Evolutionary conservation across 352 stramenopile genomes (phyloP).

Genomic region (Salisapilia sapeloensis): DNA sequence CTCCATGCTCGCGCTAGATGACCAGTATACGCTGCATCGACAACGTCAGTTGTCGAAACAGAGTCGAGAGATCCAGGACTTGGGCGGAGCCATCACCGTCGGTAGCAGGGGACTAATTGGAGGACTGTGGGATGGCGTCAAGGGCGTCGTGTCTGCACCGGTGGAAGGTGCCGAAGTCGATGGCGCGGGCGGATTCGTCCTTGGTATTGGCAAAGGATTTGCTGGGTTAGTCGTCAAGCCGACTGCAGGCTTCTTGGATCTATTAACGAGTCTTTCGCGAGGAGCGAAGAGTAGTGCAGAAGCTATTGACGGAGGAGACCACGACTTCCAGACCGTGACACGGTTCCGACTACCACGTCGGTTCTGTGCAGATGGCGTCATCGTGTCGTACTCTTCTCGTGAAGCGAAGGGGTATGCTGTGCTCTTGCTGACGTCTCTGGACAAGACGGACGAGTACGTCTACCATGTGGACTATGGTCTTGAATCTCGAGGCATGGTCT

Average conservation of each 20-base stretch:
- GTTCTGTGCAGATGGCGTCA: conserved; percentile 58
- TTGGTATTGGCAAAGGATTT: conserved; percentile 73
- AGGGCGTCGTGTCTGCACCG: conserved; percentile 58
- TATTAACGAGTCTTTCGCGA: conserved; percentile 64
- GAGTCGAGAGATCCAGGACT: conserved; percentile 60
- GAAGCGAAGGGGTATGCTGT: conserved; percentile 62
- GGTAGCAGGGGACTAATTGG: conserved; percentile 61
- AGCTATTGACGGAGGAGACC: conserved; percentile 40
- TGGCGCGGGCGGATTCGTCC: conserved; percentile 60
- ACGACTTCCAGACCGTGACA: conserved; percentile 26
- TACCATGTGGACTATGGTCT: conserved; percentile 71
- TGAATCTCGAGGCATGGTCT: conserved; percentile 37
- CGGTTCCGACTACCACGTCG: conserved; percentile 51
- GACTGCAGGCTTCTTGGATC: conserved; percentile 61
- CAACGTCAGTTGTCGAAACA: conserved; percentile 58
- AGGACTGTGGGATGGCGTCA: conserved; percentile 69
- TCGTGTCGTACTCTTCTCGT: conserved; percentile 60
- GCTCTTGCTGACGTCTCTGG: conserved; percentile 50
- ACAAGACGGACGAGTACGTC: conserved; percentile 71
- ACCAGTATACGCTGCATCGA: conserved; percentile 73
- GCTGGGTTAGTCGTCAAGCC: conserved; percentile 73
- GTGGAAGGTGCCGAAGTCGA: conserved; percentile 61
- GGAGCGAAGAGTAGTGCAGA: conserved; percentile 72
- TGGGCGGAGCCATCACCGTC: conserved; percentile 68
- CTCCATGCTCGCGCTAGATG: conserved; percentile 70